Conservation (phyloP, 345 rosid species). For the Streptanthus diversifolius region DNA sequence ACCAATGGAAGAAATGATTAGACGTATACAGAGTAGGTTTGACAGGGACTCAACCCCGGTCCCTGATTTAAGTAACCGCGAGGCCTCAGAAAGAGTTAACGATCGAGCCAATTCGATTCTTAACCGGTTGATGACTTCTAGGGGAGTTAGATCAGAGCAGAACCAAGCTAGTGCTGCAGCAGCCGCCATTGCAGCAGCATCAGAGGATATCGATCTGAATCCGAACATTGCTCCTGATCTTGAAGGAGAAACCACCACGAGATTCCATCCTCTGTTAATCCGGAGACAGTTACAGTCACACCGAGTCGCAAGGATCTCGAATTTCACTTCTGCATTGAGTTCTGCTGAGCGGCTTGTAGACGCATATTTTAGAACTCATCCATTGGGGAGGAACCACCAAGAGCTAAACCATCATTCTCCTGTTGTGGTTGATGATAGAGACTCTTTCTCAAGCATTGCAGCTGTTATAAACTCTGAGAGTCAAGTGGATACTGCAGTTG, state of each 20-base stretch:
- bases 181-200: slow-evolving; percentile 39
- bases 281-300: slow-evolving; percentile 60
- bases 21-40: slow-evolving; percentile 67
- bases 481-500: slow-evolving; percentile 78
- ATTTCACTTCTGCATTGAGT: slow-evolving; percentile 47
- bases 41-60: slow-evolving; percentile 54
- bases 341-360: slow-evolving; percentile 60
- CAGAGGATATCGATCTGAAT: slow-evolving; percentile 52
- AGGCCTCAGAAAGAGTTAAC: slow-evolving; percentile 41
- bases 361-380: slow-evolving; percentile 48
- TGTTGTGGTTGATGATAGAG: slow-evolving; percentile 73
- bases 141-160: slow-evolving; percentile 75
- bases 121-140: slow-evolving; percentile 63
- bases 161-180: slow-evolving; percentile 40
- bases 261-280: slow-evolving; percentile 46
- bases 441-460: slow-evolving; percentile 83
- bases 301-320: slow-evolving; percentile 47
- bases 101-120: slow-evolving; percentile 51
- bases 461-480: slow-evolving; percentile 85
- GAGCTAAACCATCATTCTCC: slow-evolving; percentile 52
- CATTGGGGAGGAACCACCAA: slow-evolving; percentile 54
- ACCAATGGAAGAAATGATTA: slow-evolving; percentile 82
- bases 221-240: slow-evolving; percentile 49
- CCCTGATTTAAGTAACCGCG: slow-evolving; percentile 42
- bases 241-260: slow-evolving; percentile 48